These are phyloP conservation scores for Trichocladium uniseriatum DNA, from an alignment of 495 filamentous ascomycete genomes.

Conservation along the genomic window DNA sequence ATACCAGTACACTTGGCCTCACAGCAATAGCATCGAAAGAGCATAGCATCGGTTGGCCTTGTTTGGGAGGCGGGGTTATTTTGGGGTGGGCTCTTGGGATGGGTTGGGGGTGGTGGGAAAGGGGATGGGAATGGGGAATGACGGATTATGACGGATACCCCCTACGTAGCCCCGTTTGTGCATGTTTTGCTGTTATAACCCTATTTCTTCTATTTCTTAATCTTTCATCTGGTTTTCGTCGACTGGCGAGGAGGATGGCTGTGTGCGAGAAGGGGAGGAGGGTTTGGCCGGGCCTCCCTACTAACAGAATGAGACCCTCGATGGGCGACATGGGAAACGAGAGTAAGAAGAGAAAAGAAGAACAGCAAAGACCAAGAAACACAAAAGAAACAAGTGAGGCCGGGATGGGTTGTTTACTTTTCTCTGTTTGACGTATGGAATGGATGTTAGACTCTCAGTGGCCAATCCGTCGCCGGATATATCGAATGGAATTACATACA, in stretches of 20 bases:
- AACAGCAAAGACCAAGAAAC: no score
- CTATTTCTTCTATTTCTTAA: slow-evolving; percentile 2
- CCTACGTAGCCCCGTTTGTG: slow-evolving; percentile 13
- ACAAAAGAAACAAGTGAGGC: no score
- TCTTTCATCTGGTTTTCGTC: background rate
- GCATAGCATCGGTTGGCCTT: slow-evolving; percentile 18
- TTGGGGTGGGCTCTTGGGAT: background rate
- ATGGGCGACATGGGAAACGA: background rate
- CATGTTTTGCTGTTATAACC: background rate
- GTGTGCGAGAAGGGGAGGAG: no score
- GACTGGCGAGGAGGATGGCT: no score
- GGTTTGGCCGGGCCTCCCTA: background rate
- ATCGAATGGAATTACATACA: slow-evolving; percentile 10
- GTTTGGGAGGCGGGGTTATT: slow-evolving; percentile 3
- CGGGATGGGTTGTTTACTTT: no score
- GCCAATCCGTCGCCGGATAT: slow-evolving; percentile 22
- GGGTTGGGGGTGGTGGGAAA: slow-evolving; percentile 1
- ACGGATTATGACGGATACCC: slow-evolving; percentile 20
- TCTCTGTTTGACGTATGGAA: background rate
- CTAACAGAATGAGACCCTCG: slow-evolving; percentile 1
- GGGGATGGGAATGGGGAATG: background rate
- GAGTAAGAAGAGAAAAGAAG: no score
- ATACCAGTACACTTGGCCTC: slow-evolving; percentile 31
- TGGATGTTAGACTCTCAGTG: slow-evolving; percentile 17
- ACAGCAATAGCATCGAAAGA: slow-evolving; percentile 24